Evolutionary conservation across 2,329 filamentous ascomycete species (phyloP).

Genomic region (Ambrosiella xylebori): DNA sequence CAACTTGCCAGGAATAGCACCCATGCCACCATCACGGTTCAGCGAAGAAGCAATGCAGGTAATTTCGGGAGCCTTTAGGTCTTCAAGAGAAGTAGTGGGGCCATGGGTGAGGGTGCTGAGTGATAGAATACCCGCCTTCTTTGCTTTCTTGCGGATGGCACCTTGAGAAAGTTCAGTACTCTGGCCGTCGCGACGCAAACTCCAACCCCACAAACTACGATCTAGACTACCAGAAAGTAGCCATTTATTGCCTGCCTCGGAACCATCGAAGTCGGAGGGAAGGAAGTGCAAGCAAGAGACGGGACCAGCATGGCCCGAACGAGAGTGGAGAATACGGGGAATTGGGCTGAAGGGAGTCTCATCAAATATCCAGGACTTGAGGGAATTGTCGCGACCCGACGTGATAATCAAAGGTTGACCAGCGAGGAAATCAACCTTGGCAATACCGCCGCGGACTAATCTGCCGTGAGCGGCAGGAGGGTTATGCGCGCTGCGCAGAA

Average conservation of each 20-base stretch:
- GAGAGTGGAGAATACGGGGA: conserved; percentile 67
- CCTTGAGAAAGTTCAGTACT: conserved; percentile 89
- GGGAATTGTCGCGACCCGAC: conserved; percentile 78
- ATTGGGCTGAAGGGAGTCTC: conserved; percentile 76
- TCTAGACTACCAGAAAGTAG: conserved; percentile 78
- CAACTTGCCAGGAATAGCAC: conserved; percentile 59
- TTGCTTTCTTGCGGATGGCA: conserved; percentile 70
- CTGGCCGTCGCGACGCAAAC: conserved; percentile 82
- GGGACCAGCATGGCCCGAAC: conserved; percentile 77
- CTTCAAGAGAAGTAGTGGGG: conserved; percentile 47
- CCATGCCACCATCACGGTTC: conserved; percentile 89
- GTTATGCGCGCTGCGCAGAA: conserved; percentile 76
- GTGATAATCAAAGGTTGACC: conserved; percentile 84
- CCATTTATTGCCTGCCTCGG: conserved; percentile 84
- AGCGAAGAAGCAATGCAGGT: conserved; percentile 81
- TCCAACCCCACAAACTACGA: conserved; percentile 90
- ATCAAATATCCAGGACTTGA: conserved; percentile 95
- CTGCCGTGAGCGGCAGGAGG: conserved; percentile 41
- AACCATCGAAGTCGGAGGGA: conserved; percentile 74
- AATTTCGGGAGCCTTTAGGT: conserved; percentile 78
- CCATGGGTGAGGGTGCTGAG: conserved; percentile 38
- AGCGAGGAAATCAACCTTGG: conserved; percentile 71
- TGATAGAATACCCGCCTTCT: conserved; percentile 62
- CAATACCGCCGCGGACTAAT: conserved; percentile 58
- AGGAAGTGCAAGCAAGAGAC: conserved; percentile 72